Evolutionary conservation across 306 rosid genomes (phyloP), one percentile per base, ranked within the genome.

Genomic region (Notholithocarpus densiflorus): DNA sequence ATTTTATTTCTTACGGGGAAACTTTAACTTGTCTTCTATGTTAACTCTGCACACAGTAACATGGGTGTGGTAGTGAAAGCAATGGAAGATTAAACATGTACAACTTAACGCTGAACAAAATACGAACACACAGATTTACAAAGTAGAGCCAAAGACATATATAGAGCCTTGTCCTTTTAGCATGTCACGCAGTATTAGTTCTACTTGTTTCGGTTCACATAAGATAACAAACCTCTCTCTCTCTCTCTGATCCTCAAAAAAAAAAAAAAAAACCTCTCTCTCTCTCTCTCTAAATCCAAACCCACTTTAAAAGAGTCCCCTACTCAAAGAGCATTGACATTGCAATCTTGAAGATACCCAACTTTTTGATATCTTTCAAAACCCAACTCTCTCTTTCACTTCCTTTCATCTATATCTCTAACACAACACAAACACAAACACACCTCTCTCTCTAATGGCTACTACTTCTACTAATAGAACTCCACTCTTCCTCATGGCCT

Each of bases 111-210:
- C 19, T 37, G 56, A 71, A 59, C 48, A 76, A 80, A 24, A 77
- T 34, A 76, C 56, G 37, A n/a, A 24, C 74, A 9, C 68, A 10
- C 68, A 77, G 56, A 4, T 61, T 24, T 54, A 72, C 20, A 18
- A 79, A 70, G 59, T 62, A 71, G 7, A 48, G 56, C 4, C 56
- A 19, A 8, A 73, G 56, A 81, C 82, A 70, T 31, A 31, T 31
- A 31, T 73, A 82, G 32, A 72, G 80, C 86, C 57, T 56, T 77
- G 76, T 80, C 81, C 87, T 84, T 89, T 72, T 80, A 76, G 84
- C 84, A 56, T 72, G 70, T 79, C 76, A 76, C 89, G 87, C 85
- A 73, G 29, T n/a, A n/a, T 59, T 80, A 77, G 65, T 85, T 81
- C 85, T 76, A 78, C 75, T 79, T 80, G 68, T 56, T 73, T 68